Conservation (phyloP, 1,139 yeast genomes). For the Yamadazyma diddensiae region DNA sequence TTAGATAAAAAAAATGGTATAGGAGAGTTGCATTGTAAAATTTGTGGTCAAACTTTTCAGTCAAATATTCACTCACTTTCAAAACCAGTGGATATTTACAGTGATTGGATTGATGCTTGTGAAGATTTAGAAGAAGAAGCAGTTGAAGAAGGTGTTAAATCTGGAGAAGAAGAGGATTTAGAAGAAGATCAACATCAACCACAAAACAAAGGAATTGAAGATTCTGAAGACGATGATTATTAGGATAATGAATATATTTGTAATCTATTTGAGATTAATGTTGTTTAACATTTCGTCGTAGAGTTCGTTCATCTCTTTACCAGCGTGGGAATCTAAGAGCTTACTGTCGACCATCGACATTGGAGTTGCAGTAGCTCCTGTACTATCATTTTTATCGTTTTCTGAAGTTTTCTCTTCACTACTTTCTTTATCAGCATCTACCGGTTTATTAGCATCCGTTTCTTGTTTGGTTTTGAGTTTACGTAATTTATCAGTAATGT, state of each 20-base stretch:
- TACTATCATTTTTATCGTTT: neutral
- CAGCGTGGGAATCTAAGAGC: slow-evolving; percentile 4
- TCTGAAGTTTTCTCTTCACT: neutral
- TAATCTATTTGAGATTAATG: slow-evolving; percentile 14
- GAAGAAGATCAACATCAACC: slow-evolving; percentile 35
- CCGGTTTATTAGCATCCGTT: neutral
- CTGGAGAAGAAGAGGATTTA: slow-evolving; percentile 30
- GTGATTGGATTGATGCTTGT: slow-evolving; percentile 99
- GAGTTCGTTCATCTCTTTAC: slow-evolving; percentile 14
- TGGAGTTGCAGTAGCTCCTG: slow-evolving; percentile 7
- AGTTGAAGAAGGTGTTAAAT: slow-evolving; percentile 30
- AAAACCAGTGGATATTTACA: slow-evolving; percentile 90
- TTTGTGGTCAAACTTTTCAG: slow-evolving; percentile 94
- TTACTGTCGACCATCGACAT: slow-evolving; percentile 7
- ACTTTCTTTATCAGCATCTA: neutral
- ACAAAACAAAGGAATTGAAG: slow-evolving; percentile 16
- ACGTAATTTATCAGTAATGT: slow-evolving; percentile 14
- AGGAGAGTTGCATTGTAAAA: slow-evolving; percentile 85
- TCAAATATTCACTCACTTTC: slow-evolving; percentile 79
- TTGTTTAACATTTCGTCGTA: slow-evolving; percentile 16
- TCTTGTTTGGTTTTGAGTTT: neutral
- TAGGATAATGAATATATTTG: slow-evolving; percentile 11
- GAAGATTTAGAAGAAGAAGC: slow-evolving; percentile 85
- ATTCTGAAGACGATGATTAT: slow-evolving; percentile 29
- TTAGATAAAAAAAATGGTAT: slow-evolving; percentile 84